These are phyloP conservation scores for Prunus yedoensis DNA, from an alignment of 331 rosid genomes.

Conservation along the genomic window DNA sequence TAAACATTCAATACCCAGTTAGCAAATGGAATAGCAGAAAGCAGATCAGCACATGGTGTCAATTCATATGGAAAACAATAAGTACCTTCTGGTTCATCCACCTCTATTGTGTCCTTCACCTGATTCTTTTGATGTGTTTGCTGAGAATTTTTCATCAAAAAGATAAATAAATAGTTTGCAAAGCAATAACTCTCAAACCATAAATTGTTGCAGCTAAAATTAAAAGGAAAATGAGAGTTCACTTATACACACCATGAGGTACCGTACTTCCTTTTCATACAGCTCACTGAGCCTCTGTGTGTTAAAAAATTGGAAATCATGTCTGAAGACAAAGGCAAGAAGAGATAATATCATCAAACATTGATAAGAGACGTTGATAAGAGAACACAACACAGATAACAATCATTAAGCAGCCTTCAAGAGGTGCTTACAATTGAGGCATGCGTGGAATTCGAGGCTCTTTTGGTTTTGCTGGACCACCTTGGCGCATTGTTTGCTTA, in stretches of 20 bases:
- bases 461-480: slow-evolving; percentile 84
- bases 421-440: slow-evolving; percentile 85
- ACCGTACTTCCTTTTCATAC: slow-evolving; percentile 97
- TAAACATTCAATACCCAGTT: slow-evolving; percentile 32
- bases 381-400: slow-evolving; percentile 6
- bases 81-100: slow-evolving; percentile 92
- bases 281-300: slow-evolving; percentile 91
- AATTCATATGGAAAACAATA: slow-evolving; percentile 5
- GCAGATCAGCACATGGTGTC: neutral
- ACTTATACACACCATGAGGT: slow-evolving; percentile 72
- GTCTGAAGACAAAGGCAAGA: slow-evolving; percentile 47
- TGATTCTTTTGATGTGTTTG: slow-evolving; percentile 99
- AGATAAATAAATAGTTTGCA: slow-evolving; percentile 12
- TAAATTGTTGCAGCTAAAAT: neutral
- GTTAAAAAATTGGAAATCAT: slow-evolving; percentile 96
- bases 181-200: neutral
- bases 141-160: slow-evolving; percentile 41
- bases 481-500: slow-evolving; percentile 98
- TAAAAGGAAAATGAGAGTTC: neutral
- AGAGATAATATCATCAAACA: neutral
- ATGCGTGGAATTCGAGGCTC: slow-evolving; percentile 99
- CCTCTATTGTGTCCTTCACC: slow-evolving; percentile 87
- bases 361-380: slow-evolving; percentile 6
- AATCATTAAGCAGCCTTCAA: neutral
- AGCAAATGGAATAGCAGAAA: slow-evolving; percentile 13